phyloP scores from a whole-genome alignment of 2,329 filamentous ascomycete species.

The Metarhizium rileyi region DNA sequence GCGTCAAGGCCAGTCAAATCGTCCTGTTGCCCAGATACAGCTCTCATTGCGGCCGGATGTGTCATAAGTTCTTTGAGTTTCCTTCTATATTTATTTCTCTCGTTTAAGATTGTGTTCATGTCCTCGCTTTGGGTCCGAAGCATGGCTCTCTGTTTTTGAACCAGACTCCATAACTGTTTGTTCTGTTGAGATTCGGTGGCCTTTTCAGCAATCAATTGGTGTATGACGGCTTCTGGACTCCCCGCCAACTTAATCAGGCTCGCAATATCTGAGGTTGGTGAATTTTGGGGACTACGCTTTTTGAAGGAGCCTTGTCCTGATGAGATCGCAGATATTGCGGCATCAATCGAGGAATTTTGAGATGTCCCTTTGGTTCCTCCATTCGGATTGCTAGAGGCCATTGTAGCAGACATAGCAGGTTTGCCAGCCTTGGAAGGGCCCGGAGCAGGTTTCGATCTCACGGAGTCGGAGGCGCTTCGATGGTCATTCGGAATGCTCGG shows the following conservation, averaged over 20 bases:
- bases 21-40: constrained; percentile 14
- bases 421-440: constrained; percentile 27
- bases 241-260: constrained; percentile 75
- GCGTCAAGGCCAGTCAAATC: constrained; percentile 5
- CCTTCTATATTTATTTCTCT: constrained; percentile 88
- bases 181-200: constrained; percentile 83
- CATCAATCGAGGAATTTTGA: constrained; percentile 85
- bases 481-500: constrained; percentile 36
- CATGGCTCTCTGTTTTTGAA: constrained; percentile 93
- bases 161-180: constrained; percentile 83
- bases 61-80: constrained; percentile 70
- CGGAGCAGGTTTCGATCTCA: constrained; percentile 33
- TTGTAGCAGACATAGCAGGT: constrained; percentile 38
- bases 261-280: constrained; percentile 65
- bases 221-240: constrained; percentile 79
- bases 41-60: constrained; percentile 22
- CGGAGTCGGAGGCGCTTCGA: constrained; percentile 33
- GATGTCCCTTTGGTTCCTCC: constrained; percentile 35
- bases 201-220: constrained; percentile 85
- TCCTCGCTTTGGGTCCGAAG: constrained; percentile 92
- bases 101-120: constrained; percentile 79
- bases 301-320: constrained; percentile 37
- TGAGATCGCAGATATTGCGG: constrained; percentile 73
- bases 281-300: constrained; percentile 47
- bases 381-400: constrained; percentile 29